Percentiles rank a stretch among this genome's conserved stretches.
phyloP scores from a whole-genome alignment of 768 basidiomycete genomes.

The Mycena vulgaris region DNA sequence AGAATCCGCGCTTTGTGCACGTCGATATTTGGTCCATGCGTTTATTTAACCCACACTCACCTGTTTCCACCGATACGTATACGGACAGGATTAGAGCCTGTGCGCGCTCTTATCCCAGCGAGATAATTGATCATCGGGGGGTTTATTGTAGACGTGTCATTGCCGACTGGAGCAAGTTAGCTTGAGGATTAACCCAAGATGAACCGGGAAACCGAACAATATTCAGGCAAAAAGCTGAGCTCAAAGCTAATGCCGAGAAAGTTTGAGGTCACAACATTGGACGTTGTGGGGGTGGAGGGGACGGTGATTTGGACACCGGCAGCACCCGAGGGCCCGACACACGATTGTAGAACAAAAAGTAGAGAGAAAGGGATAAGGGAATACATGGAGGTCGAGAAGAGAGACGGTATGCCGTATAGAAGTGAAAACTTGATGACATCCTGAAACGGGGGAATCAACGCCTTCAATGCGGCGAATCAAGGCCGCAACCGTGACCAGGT shows the following conservation, averaged over 20 bases:
- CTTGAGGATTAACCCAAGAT: not conserved
- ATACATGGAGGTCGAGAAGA: constrained; percentile 24
- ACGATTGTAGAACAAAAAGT: constrained; percentile 28
- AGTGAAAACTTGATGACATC: not conserved
- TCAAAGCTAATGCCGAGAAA: constrained; percentile 79
- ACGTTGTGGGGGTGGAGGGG: constrained; percentile 52
- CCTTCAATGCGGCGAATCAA: not conserved
- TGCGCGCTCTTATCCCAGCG: constrained; percentile 65
- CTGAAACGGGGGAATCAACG: constrained; percentile 1
- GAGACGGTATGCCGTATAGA: not conserved
- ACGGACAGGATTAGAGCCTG: constrained; percentile 59
- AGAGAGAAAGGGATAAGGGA: constrained; percentile 24
- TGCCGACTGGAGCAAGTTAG: constrained; percentile 59
- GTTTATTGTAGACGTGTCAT: constrained; percentile 66
- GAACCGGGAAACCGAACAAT: constrained; percentile 60
- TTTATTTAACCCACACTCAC: constrained; percentile 1
- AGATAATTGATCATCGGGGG: constrained; percentile 72
- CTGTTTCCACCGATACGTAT: constrained; percentile 66
- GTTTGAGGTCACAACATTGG: constrained; percentile 62
- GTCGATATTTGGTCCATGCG: not conserved
- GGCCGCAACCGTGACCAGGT: no score
- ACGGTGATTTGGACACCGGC: constrained; percentile 50
- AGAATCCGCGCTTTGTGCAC: constrained; percentile 48
- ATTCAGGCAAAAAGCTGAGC: constrained; percentile 71
- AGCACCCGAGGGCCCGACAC: constrained; percentile 33